phyloP scores from a whole-genome alignment of 768 basidiomycete species.

The Collybia sordida region DNA sequence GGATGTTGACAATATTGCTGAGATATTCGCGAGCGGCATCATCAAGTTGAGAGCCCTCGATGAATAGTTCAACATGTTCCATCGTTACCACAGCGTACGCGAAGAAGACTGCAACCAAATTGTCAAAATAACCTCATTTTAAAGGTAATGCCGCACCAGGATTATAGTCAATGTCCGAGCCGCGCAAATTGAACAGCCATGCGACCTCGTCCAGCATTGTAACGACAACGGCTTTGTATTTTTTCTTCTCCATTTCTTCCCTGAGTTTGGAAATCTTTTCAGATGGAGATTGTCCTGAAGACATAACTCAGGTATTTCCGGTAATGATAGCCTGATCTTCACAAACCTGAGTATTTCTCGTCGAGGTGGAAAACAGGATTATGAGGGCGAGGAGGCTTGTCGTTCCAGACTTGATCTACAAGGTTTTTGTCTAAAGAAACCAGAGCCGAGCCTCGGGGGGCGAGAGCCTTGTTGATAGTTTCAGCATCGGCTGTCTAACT shows the following conservation, averaged over 20 bases:
- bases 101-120: conserved; percentile 70
- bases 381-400: conserved; percentile 67
- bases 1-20: conserved; percentile 59
- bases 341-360: conserved; percentile 68
- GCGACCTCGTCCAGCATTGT: conserved; percentile 94
- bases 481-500: conserved; percentile 59
- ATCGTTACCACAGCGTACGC: conserved; percentile 80
- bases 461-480: conserved; percentile 55
- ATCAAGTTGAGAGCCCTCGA: conserved; percentile 55
- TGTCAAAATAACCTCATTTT: background rate
- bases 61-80: conserved; percentile 63
- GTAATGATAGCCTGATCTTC: background rate
- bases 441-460: conserved; percentile 53
- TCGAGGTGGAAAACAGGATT: conserved; percentile 69
- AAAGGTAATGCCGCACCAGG: conserved; percentile 33
- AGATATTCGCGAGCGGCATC: conserved; percentile 45
- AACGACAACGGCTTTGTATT: conserved; percentile 72
- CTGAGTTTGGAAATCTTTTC: conserved; percentile 72
- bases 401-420: conserved; percentile 78
- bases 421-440: conserved; percentile 71
- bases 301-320: background rate
- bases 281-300: conserved; percentile 53
- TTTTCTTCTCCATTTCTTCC: conserved; percentile 61
- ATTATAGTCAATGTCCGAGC: conserved; percentile 89
- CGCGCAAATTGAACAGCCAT: conserved; percentile 92